phyloP scores from a whole-genome alignment of 257 asterid species.

The Penstemon barbatus region DNA sequence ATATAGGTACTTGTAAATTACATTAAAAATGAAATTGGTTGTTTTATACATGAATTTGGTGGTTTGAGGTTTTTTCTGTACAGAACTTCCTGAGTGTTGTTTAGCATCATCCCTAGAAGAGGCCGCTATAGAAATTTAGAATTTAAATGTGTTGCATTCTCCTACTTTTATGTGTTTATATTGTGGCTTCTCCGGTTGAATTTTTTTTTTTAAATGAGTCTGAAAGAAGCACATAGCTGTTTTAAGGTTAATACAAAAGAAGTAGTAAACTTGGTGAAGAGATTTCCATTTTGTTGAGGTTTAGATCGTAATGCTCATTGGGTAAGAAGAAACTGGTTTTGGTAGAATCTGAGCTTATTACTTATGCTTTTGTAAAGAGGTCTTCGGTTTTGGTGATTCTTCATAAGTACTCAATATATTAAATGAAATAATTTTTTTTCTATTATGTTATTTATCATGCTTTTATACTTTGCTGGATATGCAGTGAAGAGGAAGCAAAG shows the following conservation, averaged over 20 bases:
- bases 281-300: neutral
- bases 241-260: no score
- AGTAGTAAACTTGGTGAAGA: neutral
- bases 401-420: neutral
- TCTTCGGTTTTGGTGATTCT: neutral
- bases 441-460: conserved; percentile 8
- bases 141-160: neutral
- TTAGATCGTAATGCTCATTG: neutral
- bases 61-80: no score
- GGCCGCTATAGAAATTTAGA: no score
- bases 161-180: neutral
- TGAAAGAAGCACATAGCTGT: no score
- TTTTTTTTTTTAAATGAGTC: neutral
- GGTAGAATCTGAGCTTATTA: neutral
- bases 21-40: no score
- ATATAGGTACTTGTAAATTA: no score
- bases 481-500: conserved; percentile 97
- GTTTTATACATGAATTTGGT: no score
- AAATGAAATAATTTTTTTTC: neutral
- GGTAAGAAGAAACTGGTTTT: conserved; percentile 10
- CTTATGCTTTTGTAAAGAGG: conserved; percentile 1
- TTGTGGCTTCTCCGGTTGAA: conserved; percentile 1
- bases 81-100: no score
- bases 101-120: no score
- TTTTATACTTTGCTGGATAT: conserved; percentile 29